Base-by-base conservation (phyloP, 2,329 filamentous ascomycete species). In the Gnomoniopsis sp. region DNA sequence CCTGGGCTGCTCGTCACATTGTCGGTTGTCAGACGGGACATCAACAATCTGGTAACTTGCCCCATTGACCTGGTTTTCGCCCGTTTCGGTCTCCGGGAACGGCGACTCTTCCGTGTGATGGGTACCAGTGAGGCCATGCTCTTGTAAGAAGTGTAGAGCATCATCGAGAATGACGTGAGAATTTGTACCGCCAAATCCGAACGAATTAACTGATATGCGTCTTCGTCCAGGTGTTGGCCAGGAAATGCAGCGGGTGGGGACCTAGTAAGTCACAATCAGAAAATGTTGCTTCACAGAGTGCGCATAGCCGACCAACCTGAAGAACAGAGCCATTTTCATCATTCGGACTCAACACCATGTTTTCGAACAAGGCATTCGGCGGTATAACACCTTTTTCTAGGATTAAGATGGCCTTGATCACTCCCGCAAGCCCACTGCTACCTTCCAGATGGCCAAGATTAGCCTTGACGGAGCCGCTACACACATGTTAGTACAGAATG, bases 371-470 rank as follows among this genome's bases (percentile, higher is more conserved):
- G 1, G 59, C 48, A 19, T 62, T 64, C 8, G 65, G 61, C 6
- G 62, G 60, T 3, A 66, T 63, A 3, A 60, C 26, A 15, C 62
- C 63, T 30, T 61, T 57, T 36, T 67, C 65, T 10, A 67, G 43
- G 1, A 50, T 19, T 7, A 63, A 43, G 15, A 65, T 53, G 10
- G 59, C 44, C 57, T 67, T 67, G n/a, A 68, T 23, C 6, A 67
- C n/a, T 7, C 62, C 55, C 1, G 66, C 62, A 0, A 68, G 8
- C 17, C 57, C 64, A 33, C 54, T 55, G 12, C 34, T 49, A 2
- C 58, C 65, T 56, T 68, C 66, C 1, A 64, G 43, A 22, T 68
- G 66, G 11, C 66, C 65, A 19, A 67, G 61, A 43, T 65, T 67
- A 15, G 63, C 23, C 34, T 68, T 66, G 23, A 68, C 43, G 15